These are phyloP conservation scores for Aspergillus costaricaensis DNA, from an alignment of 2,329 filamentous ascomycete genomes.

Conservation along the genomic window DNA sequence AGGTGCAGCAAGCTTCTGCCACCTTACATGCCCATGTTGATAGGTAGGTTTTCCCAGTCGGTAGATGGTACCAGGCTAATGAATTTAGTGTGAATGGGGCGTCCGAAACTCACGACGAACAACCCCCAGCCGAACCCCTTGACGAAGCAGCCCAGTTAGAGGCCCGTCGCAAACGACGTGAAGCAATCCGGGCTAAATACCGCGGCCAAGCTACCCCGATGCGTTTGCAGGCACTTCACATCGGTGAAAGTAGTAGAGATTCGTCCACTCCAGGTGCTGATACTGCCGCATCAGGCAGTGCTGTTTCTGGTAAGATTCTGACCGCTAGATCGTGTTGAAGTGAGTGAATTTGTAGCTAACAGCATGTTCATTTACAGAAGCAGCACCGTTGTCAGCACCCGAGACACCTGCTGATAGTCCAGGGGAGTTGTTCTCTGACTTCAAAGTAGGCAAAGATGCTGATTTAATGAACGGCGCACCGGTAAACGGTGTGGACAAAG, in stretches of 20 bases:
- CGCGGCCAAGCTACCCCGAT: conserved; percentile 70
- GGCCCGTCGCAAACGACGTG: conserved; percentile 77
- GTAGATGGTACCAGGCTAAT: conserved; percentile 15
- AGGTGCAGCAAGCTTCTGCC: conserved; percentile 54
- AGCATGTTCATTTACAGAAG: conserved; percentile 20
- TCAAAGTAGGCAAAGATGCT: conserved; percentile 67
- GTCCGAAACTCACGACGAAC: conserved; percentile 27
- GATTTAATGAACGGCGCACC: conserved; percentile 58
- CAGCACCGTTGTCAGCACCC: conserved; percentile 46
- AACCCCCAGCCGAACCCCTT: conserved; percentile 59
- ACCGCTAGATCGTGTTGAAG: not conserved
- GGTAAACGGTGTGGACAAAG: conserved; percentile 54
- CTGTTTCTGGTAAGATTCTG: conserved; percentile 41
- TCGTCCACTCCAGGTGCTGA: conserved; percentile 55
- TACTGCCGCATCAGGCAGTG: conserved; percentile 40
- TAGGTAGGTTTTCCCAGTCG: conserved; percentile 41
- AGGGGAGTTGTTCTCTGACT: conserved; percentile 58
- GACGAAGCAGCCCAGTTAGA: conserved; percentile 84
- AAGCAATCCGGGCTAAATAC: conserved; percentile 83
- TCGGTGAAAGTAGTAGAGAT: conserved; percentile 57
- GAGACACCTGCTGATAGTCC: conserved; percentile 52
- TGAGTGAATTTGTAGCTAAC: not conserved
- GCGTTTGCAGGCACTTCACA: conserved; percentile 72
- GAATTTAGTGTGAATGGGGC: conserved; percentile 20
- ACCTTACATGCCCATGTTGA: conserved; percentile 36